These are phyloP conservation scores for Penicillium concentricum DNA, from an alignment of 2,329 filamentous ascomycete genomes.

Conservation along the genomic window DNA sequence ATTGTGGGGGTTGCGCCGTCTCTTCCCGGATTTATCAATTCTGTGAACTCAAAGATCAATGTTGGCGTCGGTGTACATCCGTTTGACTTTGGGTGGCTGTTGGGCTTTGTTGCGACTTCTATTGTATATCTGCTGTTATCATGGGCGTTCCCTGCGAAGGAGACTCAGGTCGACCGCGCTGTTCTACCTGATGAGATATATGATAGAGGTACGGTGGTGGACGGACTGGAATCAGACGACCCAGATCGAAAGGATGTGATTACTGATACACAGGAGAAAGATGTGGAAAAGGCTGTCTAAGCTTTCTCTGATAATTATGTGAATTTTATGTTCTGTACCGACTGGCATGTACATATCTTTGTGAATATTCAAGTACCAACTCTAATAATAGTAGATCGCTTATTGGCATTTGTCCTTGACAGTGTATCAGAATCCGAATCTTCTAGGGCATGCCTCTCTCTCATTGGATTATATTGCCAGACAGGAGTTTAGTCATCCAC, in stretches of 20 bases:
- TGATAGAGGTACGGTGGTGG: slow-evolving; percentile 16
- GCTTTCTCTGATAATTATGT: not conserved
- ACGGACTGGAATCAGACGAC: slow-evolving; percentile 19
- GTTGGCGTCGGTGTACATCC: slow-evolving; percentile 54
- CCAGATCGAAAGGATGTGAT: slow-evolving; percentile 10
- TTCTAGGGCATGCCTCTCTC: too few species aligned
- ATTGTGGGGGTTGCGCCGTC: slow-evolving; percentile 57
- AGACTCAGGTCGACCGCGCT: slow-evolving; percentile 47
- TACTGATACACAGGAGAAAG: slow-evolving; percentile 3
- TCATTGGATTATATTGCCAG: too few species aligned
- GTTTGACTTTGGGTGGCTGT: slow-evolving; percentile 66
- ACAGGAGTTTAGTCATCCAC: too few species aligned
- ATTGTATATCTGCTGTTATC: slow-evolving; percentile 56
- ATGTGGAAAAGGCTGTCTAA: not conserved
- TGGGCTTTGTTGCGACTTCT: slow-evolving; percentile 59
- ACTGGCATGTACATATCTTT: not conserved
- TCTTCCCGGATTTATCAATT: slow-evolving; percentile 54
- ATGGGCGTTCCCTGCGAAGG: slow-evolving; percentile 49
- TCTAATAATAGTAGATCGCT: not conserved
- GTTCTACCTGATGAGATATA: slow-evolving; percentile 42
- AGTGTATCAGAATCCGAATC: too few species aligned
- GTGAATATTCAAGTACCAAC: not conserved
- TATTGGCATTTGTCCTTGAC: not conserved
- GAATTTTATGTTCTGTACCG: not conserved
- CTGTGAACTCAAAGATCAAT: slow-evolving; percentile 38